phyloP scores from a whole-genome alignment of 176 grass and related monocot genomes.

The Leersia perrieri region DNA sequence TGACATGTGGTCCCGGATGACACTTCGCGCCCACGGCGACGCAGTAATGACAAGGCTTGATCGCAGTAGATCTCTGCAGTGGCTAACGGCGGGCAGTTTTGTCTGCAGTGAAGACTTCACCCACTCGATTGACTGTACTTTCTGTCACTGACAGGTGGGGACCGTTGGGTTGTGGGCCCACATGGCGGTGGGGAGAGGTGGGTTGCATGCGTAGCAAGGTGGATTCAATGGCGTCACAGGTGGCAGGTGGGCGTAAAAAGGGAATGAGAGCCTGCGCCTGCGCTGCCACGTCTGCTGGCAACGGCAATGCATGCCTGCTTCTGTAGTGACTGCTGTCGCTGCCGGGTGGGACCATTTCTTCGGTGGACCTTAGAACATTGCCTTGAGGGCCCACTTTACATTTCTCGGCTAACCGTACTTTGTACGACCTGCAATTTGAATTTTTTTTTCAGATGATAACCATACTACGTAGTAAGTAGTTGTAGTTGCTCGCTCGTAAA shows the following conservation, averaged over 20 bases:
- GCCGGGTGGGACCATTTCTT: slow-evolving; percentile 33
- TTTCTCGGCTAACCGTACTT: background rate
- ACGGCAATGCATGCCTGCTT: slow-evolving; percentile 20
- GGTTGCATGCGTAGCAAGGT: background rate
- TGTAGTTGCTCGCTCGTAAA: no score
- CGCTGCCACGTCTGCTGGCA: slow-evolving; percentile 27
- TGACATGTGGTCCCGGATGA: slow-evolving; percentile 20
- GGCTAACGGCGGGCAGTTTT: slow-evolving; percentile 19
- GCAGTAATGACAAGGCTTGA: slow-evolving; percentile 9
- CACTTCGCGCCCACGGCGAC: background rate
- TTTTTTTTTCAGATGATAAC: background rate
- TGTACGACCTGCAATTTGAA: background rate
- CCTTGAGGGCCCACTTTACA: background rate
- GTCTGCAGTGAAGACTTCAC: slow-evolving; percentile 29
- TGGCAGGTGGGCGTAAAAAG: slow-evolving; percentile 30
- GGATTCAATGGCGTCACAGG: slow-evolving; percentile 38
- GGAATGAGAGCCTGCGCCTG: slow-evolving; percentile 26
- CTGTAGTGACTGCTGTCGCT: background rate
- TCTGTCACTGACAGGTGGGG: background rate
- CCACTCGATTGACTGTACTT: rapidly evolving
- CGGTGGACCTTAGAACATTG: slow-evolving; percentile 18
- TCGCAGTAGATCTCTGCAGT: background rate
- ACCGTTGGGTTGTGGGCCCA: rapidly evolving
- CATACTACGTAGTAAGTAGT: no score
- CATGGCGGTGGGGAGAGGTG: background rate